Base-by-base conservation (phyloP, 2,329 filamentous ascomycete species). In the Fusarium nelsonii region DNA sequence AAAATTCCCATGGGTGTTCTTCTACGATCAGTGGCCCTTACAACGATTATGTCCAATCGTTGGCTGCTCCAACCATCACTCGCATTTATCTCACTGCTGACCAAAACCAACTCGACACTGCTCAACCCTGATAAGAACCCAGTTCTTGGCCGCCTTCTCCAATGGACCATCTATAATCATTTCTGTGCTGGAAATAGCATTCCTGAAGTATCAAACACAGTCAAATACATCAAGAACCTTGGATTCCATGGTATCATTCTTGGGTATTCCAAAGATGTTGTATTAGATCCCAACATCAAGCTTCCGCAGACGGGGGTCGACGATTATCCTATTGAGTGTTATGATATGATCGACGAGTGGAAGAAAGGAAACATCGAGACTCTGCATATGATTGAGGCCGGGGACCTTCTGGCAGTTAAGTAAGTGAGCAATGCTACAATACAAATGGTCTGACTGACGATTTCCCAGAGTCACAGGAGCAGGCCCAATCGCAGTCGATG, bases 391-490 rank as follows among this genome's bases (percentile, higher is more conserved):
- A 79, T 85, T 4, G 80, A 72, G 8, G 33, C 58, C 0, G 81
- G 85, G 3, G 88, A 90, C 58, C 88, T 88, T 64, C 83, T 90
- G 1, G 87, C 87, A 0, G 75, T 90, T 39, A 90, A 90, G 78
- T 84, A 71, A 70, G 78, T 15, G 7, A 33, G n/a, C 9, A n/a
- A 15, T 32, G 6, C 1, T 15, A 3, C 3, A 3, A 1, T 3
- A 8, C 0, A 30, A 0, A 3, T 34, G 33, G 2, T 12, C 8
- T 0, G 9, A 4, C 58, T 65, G 8, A 73, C 39, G 15, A 8
- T 18, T 8, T 0, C n/a, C 3, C 2, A 82, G 80, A 58, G 74
- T 81, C 0, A 83, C 81, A 16, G 82, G 82, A 6, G 82, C 80
- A 8, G 82, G 82, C 0, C 77, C 77, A 0, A 71, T 76, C 3